These are phyloP conservation scores for Diaporthe citri DNA, from an alignment of 2,329 filamentous ascomycete genomes.

Conservation along the genomic window DNA sequence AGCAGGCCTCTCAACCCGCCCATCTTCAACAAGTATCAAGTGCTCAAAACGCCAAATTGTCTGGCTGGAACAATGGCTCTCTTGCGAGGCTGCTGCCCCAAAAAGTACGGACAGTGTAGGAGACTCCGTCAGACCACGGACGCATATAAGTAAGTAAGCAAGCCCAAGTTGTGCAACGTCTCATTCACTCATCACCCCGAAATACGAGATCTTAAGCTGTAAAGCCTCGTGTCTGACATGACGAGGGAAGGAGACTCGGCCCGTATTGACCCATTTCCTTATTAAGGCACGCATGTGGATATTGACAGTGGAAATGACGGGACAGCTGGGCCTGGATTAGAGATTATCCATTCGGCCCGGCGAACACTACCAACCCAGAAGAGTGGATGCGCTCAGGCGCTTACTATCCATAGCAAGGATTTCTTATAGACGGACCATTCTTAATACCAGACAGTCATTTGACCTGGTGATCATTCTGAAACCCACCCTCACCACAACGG, in stretches of 20 bases:
- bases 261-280: not conserved
- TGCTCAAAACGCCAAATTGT: too few relatives aligned
- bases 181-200: too few relatives aligned
- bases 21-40: too few relatives aligned
- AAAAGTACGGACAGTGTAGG: too few relatives aligned
- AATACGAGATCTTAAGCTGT: too few relatives aligned
- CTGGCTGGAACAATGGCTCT: too few relatives aligned
- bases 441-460: not conserved
- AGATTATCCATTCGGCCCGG: conserved; percentile 9
- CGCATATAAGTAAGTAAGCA: too few relatives aligned
- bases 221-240: too few relatives aligned
- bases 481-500: not conserved
- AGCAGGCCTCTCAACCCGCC: too few relatives aligned
- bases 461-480: not conserved
- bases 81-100: too few relatives aligned
- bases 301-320: not conserved
- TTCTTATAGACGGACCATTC: not conserved
- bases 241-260: not conserved
- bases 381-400: not conserved
- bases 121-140: too few relatives aligned
- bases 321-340: not conserved
- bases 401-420: not conserved
- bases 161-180: too few relatives aligned
- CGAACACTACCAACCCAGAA: not conserved
- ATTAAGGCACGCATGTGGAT: not conserved